Percentiles rank a stretch among this genome's conserved stretches.
Evolutionary conservation across 2,329 filamentous ascomycete genomes (phyloP).

Genomic region (Thielaviopsis punctulata): DNA sequence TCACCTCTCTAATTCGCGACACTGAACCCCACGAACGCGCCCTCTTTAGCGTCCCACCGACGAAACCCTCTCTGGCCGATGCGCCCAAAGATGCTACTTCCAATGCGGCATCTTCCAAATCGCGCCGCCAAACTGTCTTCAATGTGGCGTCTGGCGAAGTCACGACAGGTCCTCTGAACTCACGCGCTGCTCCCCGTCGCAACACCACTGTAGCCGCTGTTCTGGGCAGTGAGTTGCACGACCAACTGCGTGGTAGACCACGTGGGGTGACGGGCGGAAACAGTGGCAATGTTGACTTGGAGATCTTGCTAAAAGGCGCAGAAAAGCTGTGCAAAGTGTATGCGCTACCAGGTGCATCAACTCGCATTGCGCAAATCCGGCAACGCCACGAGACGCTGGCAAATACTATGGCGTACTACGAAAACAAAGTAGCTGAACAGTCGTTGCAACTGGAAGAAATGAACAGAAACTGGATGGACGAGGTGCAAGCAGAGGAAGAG

Average conservation of each 20-base stretch:
- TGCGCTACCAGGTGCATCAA: conserved; percentile 58
- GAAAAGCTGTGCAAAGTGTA: conserved; percentile 86
- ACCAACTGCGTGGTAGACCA: conserved; percentile 49
- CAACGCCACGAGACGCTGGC: conserved; percentile 53
- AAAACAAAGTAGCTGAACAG: conserved; percentile 63
- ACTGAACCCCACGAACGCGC: conserved; percentile 89
- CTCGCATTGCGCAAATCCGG: conserved; percentile 57
- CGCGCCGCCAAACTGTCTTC: conserved; percentile 46
- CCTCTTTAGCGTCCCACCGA: conserved; percentile 74
- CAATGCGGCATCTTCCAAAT: conserved; percentile 20
- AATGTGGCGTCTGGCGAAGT: conserved; percentile 47
- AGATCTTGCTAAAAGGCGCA: conserved; percentile 66
- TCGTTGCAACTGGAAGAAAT: conserved; percentile 53
- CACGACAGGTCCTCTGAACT: conserved; percentile 35
- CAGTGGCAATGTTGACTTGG: conserved; percentile 64
- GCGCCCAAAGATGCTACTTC: conserved; percentile 23
- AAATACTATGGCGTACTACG: conserved; percentile 63
- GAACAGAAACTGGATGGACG: conserved; percentile 45
- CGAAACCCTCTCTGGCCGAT: conserved; percentile 26
- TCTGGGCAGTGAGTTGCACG: conserved; percentile 71
- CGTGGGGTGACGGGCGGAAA: conserved; percentile 18
- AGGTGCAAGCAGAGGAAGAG: conserved; percentile 32
- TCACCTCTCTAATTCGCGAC: conserved; percentile 85
- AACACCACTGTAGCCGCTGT: conserved; percentile 83
- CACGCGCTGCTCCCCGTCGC: conserved; percentile 36